Percentiles rank a stretch among this genome's conserved stretches.
phyloP scores from a whole-genome alignment of 352 stramenopile genomes.

The Heterotrichella gracilis region DNA sequence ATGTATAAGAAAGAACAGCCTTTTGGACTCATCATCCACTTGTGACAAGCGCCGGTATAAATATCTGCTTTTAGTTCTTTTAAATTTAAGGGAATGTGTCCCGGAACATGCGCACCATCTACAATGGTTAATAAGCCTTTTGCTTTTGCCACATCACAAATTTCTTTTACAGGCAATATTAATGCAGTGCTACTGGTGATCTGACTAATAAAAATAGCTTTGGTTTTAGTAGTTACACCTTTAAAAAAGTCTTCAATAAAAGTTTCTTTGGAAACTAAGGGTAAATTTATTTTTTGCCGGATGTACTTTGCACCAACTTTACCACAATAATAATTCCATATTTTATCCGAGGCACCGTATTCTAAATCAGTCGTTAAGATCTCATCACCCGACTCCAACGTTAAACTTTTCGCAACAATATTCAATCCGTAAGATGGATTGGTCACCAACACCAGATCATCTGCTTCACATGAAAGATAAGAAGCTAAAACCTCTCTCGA shows the following conservation, averaged over 20 bases:
- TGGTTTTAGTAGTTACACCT: not conserved
- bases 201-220: not conserved
- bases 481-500: not conserved
- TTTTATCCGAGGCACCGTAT: not conserved
- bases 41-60: not conserved
- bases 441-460: not conserved
- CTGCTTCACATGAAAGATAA: not conserved
- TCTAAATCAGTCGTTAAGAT: not conserved
- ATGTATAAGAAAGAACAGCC: not conserved
- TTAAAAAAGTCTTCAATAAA: constrained; percentile 2
- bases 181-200: not conserved
- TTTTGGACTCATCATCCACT: not conserved
- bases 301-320: not conserved
- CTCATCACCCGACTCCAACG: not conserved
- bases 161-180: not conserved
- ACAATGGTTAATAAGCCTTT: not conserved
- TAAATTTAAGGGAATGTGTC: not conserved
- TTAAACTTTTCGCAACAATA: constrained; percentile 9
- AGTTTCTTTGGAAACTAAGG: not conserved
- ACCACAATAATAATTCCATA: not conserved
- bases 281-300: not conserved
- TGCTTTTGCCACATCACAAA: not conserved
- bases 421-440: not conserved
- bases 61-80: not conserved
- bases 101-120: not conserved